Percentiles rank a stretch among this genome's conserved stretches.
Evolutionary conservation across 2,329 filamentous ascomycete genomes (phyloP).

Genomic region (Pestalotiopsis fici): DNA sequence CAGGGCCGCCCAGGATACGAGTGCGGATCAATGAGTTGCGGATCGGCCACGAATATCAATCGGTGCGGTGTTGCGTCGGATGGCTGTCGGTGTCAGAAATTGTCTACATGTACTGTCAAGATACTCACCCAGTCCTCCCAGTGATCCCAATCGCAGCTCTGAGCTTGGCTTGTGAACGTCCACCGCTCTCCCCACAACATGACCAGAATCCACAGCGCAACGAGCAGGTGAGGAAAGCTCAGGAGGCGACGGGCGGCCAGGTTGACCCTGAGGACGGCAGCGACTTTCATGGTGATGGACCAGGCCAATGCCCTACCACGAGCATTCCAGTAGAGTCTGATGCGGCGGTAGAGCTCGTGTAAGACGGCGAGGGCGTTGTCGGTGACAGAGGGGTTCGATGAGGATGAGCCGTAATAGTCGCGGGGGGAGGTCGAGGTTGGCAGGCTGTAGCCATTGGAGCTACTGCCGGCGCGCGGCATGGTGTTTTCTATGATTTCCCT

Average conservation of each 20-base stretch:
- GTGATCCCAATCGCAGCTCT: slow-evolving; percentile 75
- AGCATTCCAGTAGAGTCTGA: slow-evolving; percentile 44
- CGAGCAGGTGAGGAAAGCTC: slow-evolving; percentile 67
- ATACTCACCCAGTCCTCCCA: slow-evolving; percentile 90
- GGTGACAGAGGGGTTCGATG: slow-evolving; percentile 10
- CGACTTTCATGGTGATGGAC: slow-evolving; percentile 27
- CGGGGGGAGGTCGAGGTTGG: slow-evolving; percentile 12
- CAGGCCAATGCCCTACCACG: slow-evolving; percentile 38
- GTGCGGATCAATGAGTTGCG: slow-evolving; percentile 89
- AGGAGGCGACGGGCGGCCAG: slow-evolving; percentile 52
- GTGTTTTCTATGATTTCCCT: slow-evolving; percentile 18
- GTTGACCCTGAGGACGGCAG: slow-evolving; percentile 42
- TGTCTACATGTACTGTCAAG: not conserved
- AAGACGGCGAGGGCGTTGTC: slow-evolving; percentile 35
- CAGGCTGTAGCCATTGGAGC: slow-evolving; percentile 5
- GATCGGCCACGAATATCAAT: slow-evolving; percentile 83
- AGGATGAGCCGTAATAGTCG: slow-evolving; percentile 14
- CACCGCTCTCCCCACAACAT: slow-evolving; percentile 85
- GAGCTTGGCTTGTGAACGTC: slow-evolving; percentile 71
- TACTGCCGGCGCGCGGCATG: slow-evolving; percentile 37
- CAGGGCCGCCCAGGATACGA: slow-evolving; percentile 84
- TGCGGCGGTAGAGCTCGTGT: slow-evolving; percentile 26
- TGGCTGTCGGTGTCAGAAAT: slow-evolving; percentile 55
- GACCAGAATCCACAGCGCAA: slow-evolving; percentile 73
- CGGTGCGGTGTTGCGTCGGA: slow-evolving; percentile 77